Conservation (phyloP, 176 grass and related monocot genomes). For the Pontederia crassipes region DNA sequence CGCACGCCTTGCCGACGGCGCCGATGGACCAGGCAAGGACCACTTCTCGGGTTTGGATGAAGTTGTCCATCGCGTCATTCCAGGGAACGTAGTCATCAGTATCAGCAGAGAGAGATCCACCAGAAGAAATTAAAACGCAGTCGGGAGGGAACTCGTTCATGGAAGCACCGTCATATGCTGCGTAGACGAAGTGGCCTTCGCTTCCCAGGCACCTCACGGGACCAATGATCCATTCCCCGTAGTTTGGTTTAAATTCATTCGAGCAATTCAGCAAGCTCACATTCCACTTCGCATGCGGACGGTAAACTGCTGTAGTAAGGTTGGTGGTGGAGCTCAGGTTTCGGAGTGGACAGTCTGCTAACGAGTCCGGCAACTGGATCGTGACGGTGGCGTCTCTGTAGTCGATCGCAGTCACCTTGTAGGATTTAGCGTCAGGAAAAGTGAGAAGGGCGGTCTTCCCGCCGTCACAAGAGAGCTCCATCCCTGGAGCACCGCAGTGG, state of each 20-base stretch:
- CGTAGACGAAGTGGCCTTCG: constrained; percentile 20
- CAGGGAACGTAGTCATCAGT: background rate
- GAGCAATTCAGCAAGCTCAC: constrained; percentile 24
- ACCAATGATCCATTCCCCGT: background rate
- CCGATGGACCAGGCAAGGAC: constrained; percentile 11
- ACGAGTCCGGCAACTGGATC: constrained; percentile 1
- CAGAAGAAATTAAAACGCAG: constrained; percentile 18
- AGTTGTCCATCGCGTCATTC: background rate
- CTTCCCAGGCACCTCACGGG: constrained; percentile 30
- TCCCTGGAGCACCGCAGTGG: constrained; percentile 20
- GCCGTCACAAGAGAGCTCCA: constrained; percentile 38
- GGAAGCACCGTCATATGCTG: background rate
- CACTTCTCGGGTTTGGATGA: constrained; percentile 16
- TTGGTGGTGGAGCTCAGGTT: constrained; percentile 15
- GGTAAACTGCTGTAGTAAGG: constrained; percentile 21
- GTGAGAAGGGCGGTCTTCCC: constrained; percentile 23
- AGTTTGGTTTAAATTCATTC: background rate
- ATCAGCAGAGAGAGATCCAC: background rate
- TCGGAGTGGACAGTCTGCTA: constrained; percentile 26
- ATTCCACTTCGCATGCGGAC: rapidly evolving
- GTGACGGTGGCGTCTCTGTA: constrained; percentile 5
- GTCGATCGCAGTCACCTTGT: constrained; percentile 27
- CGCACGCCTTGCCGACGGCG: constrained; percentile 16
- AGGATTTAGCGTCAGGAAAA: constrained; percentile 24
- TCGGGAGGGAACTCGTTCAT: constrained; percentile 26